Base-by-base conservation (phyloP, 1,284 basidiomycete genomes). In the Porogramme epimiltina region DNA sequence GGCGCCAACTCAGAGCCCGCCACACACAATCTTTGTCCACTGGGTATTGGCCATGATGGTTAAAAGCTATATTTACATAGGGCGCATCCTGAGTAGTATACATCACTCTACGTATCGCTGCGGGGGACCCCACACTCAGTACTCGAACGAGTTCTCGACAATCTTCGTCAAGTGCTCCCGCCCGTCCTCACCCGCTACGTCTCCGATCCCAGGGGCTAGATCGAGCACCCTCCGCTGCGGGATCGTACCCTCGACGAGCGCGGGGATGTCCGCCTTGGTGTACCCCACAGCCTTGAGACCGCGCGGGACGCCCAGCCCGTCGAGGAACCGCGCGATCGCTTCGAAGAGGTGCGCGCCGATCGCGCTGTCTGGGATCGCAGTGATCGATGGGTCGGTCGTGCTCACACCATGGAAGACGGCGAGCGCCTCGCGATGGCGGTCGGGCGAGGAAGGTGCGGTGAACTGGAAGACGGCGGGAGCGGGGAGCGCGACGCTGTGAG, bases 391-490 rank as follows among this genome's bases (percentile, higher is more conserved):
- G 63, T 91, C 89, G 24, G 82, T 76, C 18, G 78, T 66, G 8
- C 80, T 81, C 2, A 84, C 85, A 49, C 78, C 74, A 44, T 79
- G 82, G 76, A 98, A 98, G 63, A 97, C 86, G 0, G 88, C 85
- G 10, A 95, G 82, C 1, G 89, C 92, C 69, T 93, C 87, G 41
- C 95, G 87, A 72, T 98, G 95, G 46, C 95, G 87, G 51, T 89
- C 84, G 2, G 95, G 94, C 0, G 91, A 86, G 2, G 93, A 95
- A 4, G 95, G 93, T 0, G 95, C 87, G 4, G 95, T 97, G 73
- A 95, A 97, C 66, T 90, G 83, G 79, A 97, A 97, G 40, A 97
- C 94, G 23, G 89, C 87, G 28, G 95, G 94, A n/a, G 91, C 93
- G 22, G 93, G 93, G 49, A 96, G 72, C 2, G 93, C 92, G 48